A percentile compares a stretch with the other conserved stretches of the same genome.
These are phyloP conservation scores for Marasmius fiardii DNA, from an alignment of 1,284 basidiomycete genomes.

Conservation along the genomic window DNA sequence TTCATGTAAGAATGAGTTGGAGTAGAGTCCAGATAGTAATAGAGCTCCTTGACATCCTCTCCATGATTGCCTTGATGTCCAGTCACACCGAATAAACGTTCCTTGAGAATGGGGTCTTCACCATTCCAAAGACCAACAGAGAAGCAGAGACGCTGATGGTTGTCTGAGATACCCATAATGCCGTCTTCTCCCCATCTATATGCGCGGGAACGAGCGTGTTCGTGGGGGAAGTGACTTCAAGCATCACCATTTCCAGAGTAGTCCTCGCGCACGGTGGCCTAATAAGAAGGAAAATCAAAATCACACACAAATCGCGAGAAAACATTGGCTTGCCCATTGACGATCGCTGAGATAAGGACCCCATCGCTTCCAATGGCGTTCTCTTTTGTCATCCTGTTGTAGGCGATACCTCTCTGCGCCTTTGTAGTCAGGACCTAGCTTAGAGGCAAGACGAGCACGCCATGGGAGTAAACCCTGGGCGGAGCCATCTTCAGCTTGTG, in stretches of 20 bases:
- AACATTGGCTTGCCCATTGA: slow-evolving; percentile 85
- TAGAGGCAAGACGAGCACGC: slow-evolving; percentile 56
- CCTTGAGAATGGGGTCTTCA: slow-evolving; percentile 92
- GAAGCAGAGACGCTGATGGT: slow-evolving; percentile 92
- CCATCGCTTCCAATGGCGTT: slow-evolving; percentile 96
- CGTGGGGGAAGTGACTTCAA: slow-evolving; percentile 97
- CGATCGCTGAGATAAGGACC: slow-evolving; percentile 96
- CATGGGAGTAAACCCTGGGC: slow-evolving; percentile 33
- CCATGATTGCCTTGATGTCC: slow-evolving; percentile 98
- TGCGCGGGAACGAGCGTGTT: slow-evolving; percentile 89
- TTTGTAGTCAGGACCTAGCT: slow-evolving; percentile 57
- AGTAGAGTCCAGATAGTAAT: slow-evolving; percentile 97
- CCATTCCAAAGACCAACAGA: slow-evolving; percentile 94
- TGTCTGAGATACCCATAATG: slow-evolving; percentile 94
- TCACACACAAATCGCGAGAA: slow-evolving; percentile 6
- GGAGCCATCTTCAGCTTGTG: slow-evolving; percentile 24
- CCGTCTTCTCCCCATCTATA: slow-evolving; percentile 99
- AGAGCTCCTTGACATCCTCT: slow-evolving; percentile 98
- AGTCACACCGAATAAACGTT: slow-evolving; percentile 92
- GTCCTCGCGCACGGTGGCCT: slow-evolving; percentile 98
- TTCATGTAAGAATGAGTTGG: slow-evolving; percentile 99
- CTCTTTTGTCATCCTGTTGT: slow-evolving; percentile 62
- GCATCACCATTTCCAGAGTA: slow-evolving; percentile 96
- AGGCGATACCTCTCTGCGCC: slow-evolving; percentile 73
- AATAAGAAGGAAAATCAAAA: slow-evolving; percentile 11